Conservation (phyloP, 257 asterid genomes). For the Solanum arcanum region DNA sequence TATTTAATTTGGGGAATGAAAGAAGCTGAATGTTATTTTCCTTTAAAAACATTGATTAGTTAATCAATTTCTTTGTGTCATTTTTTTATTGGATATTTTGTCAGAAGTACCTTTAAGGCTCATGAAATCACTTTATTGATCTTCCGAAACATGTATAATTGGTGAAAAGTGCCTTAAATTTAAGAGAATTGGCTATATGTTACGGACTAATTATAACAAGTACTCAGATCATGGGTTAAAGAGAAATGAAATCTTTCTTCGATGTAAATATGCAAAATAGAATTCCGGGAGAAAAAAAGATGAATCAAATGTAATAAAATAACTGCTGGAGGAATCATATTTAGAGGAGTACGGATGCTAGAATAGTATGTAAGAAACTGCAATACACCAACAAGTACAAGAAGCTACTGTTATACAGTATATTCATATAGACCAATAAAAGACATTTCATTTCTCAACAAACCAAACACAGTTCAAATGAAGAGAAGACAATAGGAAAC, state of each 20-base stretch:
- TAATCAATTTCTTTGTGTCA: background rate
- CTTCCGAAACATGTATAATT: background rate
- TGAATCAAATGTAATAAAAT: background rate
- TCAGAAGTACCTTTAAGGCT: background rate
- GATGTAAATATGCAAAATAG: background rate
- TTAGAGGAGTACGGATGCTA: background rate
- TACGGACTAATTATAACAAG: too few species aligned
- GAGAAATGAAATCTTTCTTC: background rate
- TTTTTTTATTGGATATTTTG: background rate
- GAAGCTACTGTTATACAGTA: background rate
- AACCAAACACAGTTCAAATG: background rate
- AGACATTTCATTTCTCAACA: background rate
- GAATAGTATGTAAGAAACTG: background rate
- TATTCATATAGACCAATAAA: background rate
- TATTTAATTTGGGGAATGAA: background rate
- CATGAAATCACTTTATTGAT: background rate
- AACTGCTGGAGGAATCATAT: background rate
- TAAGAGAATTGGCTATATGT: background rate
- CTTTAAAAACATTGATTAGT: background rate
- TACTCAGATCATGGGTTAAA: too few species aligned
- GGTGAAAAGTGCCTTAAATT: background rate
- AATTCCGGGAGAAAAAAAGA: background rate
- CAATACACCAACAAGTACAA: background rate
- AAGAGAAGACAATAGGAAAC: background rate
- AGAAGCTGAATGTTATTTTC: background rate